Conservation (phyloP, 345 rosid species). For the Eucalyptus urophylla region DNA sequence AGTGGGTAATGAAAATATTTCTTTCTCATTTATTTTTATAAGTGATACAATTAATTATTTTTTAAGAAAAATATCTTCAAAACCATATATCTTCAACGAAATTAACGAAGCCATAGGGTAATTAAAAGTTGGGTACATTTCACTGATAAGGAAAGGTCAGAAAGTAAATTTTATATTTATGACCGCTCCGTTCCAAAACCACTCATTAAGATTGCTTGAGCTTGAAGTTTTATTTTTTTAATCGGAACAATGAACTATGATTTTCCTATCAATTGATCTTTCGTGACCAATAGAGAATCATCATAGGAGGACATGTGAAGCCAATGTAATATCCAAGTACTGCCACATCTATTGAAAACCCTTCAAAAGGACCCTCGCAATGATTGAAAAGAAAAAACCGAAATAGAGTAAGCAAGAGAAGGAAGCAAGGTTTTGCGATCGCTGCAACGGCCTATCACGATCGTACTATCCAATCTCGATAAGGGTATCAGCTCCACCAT, state of each 20-base stretch:
- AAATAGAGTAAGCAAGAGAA: background rate
- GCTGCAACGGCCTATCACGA: fast-evolving
- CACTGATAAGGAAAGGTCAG: fast-evolving
- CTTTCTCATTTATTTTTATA: no score
- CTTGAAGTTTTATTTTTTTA: no score
- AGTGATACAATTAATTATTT: background rate
- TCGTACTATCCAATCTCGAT: background rate
- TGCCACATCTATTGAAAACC: background rate
- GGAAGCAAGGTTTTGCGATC: background rate
- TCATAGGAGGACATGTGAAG: background rate
- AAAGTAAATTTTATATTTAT: no score
- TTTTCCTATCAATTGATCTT: no score
- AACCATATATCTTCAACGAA: no score
- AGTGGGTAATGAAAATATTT: no score
- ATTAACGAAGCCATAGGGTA: background rate
- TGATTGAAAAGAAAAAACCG: background rate
- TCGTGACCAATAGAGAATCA: background rate
- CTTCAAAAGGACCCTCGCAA: background rate
- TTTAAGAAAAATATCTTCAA: no score
- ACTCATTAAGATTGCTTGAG: background rate
- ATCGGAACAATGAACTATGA: no score
- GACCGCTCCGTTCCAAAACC: fast-evolving
- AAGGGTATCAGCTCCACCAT: background rate
- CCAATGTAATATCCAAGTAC: background rate
- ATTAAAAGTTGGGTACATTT: no score